Evolutionary conservation across 2,329 filamentous ascomycete species (phyloP).

Genomic region (Sordariomycetes sp.): DNA sequence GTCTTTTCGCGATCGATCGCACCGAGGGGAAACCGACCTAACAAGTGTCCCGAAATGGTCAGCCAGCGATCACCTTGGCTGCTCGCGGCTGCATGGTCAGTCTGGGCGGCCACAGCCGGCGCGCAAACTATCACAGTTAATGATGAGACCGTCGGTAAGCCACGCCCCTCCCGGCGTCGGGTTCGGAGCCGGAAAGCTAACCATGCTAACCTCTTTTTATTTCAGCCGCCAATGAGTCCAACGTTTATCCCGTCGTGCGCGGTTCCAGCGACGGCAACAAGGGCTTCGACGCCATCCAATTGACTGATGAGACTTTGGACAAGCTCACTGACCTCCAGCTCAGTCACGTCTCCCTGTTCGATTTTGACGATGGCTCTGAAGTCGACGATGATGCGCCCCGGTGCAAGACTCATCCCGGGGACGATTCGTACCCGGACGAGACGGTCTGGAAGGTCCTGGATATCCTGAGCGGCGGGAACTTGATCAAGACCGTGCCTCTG

Average conservation of each 20-base stretch:
- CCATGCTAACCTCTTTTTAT: background rate
- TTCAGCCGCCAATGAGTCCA: background rate
- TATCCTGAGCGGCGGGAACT: constrained; percentile 32
- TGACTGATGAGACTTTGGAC: constrained; percentile 21
- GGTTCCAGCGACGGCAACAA: background rate
- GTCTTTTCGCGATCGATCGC: background rate
- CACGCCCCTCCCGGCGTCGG: background rate
- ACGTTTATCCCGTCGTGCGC: background rate
- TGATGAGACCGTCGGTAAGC: constrained; percentile 13
- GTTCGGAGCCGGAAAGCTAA: background rate
- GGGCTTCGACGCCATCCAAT: constrained; percentile 14
- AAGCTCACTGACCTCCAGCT: constrained; percentile 18
- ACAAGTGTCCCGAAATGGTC: background rate
- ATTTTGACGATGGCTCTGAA: constrained; percentile 14
- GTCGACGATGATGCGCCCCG: constrained; percentile 6
- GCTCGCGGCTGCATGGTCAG: background rate
- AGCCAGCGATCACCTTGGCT: background rate
- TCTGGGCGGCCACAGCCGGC: background rate
- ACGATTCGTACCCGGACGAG: constrained; percentile 38
- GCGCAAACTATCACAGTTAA: constrained; percentile 15
- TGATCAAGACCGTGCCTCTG: constrained; percentile 39
- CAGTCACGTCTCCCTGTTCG: constrained; percentile 19
- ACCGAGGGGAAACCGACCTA: background rate
- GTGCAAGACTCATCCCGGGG: constrained; percentile 38
- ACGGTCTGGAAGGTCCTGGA: constrained; percentile 39